Conservation (phyloP, 768 basidiomycete genomes). For the Phylloporus sp. region DNA sequence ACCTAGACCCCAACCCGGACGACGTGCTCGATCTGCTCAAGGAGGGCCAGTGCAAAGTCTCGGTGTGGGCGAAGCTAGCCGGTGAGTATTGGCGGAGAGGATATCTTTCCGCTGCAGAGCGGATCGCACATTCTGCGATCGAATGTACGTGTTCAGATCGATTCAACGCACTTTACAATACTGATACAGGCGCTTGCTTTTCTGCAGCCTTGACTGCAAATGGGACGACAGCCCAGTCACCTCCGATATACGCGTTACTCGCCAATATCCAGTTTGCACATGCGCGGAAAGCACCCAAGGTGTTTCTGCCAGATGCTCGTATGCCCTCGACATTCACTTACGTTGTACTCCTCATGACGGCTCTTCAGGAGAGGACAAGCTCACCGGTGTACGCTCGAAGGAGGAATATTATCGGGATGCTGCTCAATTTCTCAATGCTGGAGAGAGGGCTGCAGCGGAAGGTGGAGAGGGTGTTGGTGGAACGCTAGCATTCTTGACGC, state of each 20-base stretch:
- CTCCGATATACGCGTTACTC: slow-evolving; percentile 75
- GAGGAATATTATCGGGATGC: slow-evolving; percentile 70
- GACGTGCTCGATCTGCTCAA: slow-evolving; percentile 70
- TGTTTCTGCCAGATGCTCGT: slow-evolving; percentile 72
- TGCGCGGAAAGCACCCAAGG: slow-evolving; percentile 81
- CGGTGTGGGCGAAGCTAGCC: slow-evolving; percentile 79
- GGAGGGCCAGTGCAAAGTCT: slow-evolving; percentile 67
- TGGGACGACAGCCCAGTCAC: slow-evolving; percentile 47
- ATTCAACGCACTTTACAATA: not conserved
- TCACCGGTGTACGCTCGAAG: slow-evolving; percentile 57
- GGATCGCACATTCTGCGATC: slow-evolving; percentile 63
- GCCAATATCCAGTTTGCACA: slow-evolving; percentile 82
- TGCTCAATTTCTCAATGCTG: slow-evolving; percentile 61
- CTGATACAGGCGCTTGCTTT: not conserved
- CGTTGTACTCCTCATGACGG: not conserved
- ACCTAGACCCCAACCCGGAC: slow-evolving; percentile 74
- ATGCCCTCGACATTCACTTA: slow-evolving; percentile 22
- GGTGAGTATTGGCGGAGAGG: slow-evolving; percentile 87
- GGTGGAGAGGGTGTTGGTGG: slow-evolving; percentile 57
- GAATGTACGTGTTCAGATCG: slow-evolving; percentile 48
- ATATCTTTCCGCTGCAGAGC: slow-evolving; percentile 70
- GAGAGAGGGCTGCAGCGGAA: slow-evolving; percentile 51
- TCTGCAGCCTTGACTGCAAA: slow-evolving; percentile 49
- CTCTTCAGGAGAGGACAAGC: slow-evolving; percentile 57
- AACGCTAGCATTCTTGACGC: slow-evolving; percentile 58